Base-by-base conservation (phyloP, 2,329 filamentous ascomycete species). In the Helotiales sp. region DNA sequence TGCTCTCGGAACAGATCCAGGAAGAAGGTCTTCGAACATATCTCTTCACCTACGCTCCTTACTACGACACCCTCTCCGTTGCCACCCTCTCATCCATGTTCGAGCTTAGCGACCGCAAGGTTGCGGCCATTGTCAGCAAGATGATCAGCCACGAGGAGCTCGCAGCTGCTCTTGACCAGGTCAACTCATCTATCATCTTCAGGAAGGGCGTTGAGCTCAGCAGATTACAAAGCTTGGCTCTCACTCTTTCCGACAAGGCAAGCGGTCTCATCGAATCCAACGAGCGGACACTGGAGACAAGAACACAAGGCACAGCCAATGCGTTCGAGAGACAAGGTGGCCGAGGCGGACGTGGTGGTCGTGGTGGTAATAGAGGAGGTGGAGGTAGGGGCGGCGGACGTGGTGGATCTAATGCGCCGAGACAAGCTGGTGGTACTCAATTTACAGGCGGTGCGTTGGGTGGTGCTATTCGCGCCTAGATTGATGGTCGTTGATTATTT, bases 141-240 rank as follows among this genome's bases (percentile, higher is more conserved):
- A 99, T 99, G 95, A 98, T 99, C 75, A 96, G 92, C 70, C 95
- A 99, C 80, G 95, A 99, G 77, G 95, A 99, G 77, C 87, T 99
- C 50, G 91, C 90, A 9, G 95, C 95, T 42, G 96, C 95, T 34
- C 86, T 99, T 27, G 96, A 99, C 80, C 95, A 99, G 78, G 93
- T 99, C 77, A 97, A 96, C 70, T 88, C 90, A 67, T 96, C 91
- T 52, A 91, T 99, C 76, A 95, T 98, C 79, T 99, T 99, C 90
- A 89, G 95, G 76, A 98, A 99, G 87, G 96, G 95, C 59, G 95
- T 99, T 63, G 96, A 99, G 82, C 86, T 99, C 64, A 96, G 91
- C 71, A 87, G 96, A 68, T 85, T 99, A 64, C 95, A 99, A 79
- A 96, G 91, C 74, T 82, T 99, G 71, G 93, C 96, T 30, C 87